phyloP scores from a whole-genome alignment of 1,139 yeast genomes.

The Debaryomyces psychrophilus region DNA sequence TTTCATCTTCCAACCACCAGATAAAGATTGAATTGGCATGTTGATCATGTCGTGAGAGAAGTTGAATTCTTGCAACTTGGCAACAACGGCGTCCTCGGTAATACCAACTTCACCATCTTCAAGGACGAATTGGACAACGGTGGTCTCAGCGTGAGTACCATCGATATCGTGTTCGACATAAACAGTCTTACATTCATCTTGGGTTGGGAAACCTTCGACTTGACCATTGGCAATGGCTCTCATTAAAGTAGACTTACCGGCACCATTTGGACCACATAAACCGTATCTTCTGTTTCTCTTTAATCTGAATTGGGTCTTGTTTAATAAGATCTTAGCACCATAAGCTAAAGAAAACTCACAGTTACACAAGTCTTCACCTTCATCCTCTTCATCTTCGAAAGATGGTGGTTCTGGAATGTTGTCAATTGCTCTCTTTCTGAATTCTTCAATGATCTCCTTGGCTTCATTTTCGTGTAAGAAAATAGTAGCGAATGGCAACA shows the following conservation, averaged over 20 bases:
- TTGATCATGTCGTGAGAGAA: conserved; percentile 89
- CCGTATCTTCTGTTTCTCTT: conserved; percentile 99
- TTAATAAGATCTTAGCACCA: conserved; percentile 99
- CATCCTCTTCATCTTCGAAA: conserved; percentile 99
- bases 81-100: conserved; percentile 67
- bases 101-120: conserved; percentile 80
- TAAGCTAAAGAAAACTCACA: conserved; percentile 99
- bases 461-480: conserved; percentile 94
- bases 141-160: conserved; percentile 95
- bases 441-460: conserved; percentile 87
- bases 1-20: conserved; percentile 99
- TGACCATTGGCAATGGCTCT: conserved; percentile 99
- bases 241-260: conserved; percentile 99
- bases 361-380: conserved; percentile 99
- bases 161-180: conserved; percentile 99
- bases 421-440: conserved; percentile 95
- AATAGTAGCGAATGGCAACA: conserved; percentile 93
- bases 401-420: conserved; percentile 96
- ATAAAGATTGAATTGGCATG: conserved; percentile 93
- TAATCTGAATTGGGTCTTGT: conserved; percentile 98
- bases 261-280: conserved; percentile 99
- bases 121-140: conserved; percentile 88
- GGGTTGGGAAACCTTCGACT: conserved; percentile 99
- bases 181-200: conserved; percentile 97
- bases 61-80: conserved; percentile 82